phyloP scores from a whole-genome alignment of 768 basidiomycete species.

The Pluteus cervinus region DNA sequence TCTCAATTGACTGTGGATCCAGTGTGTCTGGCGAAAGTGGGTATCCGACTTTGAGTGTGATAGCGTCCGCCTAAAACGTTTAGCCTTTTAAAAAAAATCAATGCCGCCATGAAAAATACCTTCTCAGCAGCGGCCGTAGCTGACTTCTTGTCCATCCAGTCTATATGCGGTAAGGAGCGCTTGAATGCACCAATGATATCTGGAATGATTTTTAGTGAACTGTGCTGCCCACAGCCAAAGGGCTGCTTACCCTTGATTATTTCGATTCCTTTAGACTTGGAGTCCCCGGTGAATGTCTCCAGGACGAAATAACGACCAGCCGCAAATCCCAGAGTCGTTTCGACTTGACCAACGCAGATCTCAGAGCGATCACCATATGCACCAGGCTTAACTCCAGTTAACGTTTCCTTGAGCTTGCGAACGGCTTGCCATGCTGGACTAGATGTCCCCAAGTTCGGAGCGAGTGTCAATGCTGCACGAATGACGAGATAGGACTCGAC shows the following conservation, averaged over 20 bases:
- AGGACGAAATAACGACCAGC: constrained; percentile 87
- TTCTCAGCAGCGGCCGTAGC: constrained; percentile 81
- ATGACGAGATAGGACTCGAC: constrained; percentile 84
- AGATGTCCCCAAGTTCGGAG: constrained; percentile 64
- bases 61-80: constrained; percentile 57
- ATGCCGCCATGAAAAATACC: constrained; percentile 28
- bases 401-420: constrained; percentile 59
- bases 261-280: constrained; percentile 72
- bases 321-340: constrained; percentile 78
- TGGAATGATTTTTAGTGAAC: constrained; percentile 19
- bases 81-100: not conserved
- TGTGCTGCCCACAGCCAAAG: constrained; percentile 1
- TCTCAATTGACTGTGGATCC: constrained; percentile 58
- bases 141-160: constrained; percentile 91
- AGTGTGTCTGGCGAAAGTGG: constrained; percentile 82
- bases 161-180: constrained; percentile 59
- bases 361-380: constrained; percentile 78
- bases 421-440: constrained; percentile 79
- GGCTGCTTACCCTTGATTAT: constrained; percentile 64
- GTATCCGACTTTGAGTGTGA: constrained; percentile 90
- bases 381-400: constrained; percentile 85
- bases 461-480: constrained; percentile 64
- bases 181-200: constrained; percentile 85
- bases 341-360: constrained; percentile 71
- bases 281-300: constrained; percentile 72